Evolutionary conservation across 352 stramenopile genomes (phyloP), one percentile per base, ranked within the genome.

Genomic region (Globisporangium uncinulatum): DNA sequence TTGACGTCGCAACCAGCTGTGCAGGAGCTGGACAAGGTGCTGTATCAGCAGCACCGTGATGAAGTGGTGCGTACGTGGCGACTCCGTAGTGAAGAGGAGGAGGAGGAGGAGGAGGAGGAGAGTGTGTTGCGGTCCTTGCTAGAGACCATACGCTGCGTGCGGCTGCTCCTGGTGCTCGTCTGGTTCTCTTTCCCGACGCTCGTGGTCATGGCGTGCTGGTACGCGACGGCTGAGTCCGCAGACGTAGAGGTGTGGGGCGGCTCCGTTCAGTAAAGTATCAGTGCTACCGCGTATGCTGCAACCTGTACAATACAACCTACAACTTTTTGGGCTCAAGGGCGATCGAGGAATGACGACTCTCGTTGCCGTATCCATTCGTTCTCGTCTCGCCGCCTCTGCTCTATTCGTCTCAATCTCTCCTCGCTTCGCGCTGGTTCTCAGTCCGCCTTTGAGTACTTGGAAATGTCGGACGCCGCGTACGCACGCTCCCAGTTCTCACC

Each of bases 401-500:
- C 34, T 39, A 2, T 39, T 13, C 6, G 7, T 39, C 34, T 39
- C 34, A 13, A 8, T 39, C 34, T 39, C 34, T 13, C 8, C 34
- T 39, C 34, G 34, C 34, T 39, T 29, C 54, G 32, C 17, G 42
- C 6, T 59, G 19, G 31, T 4, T 37, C 41, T 45, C 17, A 29
- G 21, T 61, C 36, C 10, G 10, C 55, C 56, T 74, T 76, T 39
- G 67, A 79, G 45, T 70, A 70, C 57, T 74, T 72, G 59, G 62
- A 20, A 15, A 79, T 71, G 31, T 70, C 67, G n/a, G 71, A 74
- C 24, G 11, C 60, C 24, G 66, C 67, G 59, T 66, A 69, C 24
- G 67, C 47, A 15, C 21, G 36, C 39, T 93, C 83, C 84, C 82
- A 93, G 65, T 93, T 86, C 42, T 81, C 50, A 3, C 86, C 82